Base-by-base conservation (phyloP, 2,329 filamentous ascomycete species). In the Colletotrichum limetticola region DNA sequence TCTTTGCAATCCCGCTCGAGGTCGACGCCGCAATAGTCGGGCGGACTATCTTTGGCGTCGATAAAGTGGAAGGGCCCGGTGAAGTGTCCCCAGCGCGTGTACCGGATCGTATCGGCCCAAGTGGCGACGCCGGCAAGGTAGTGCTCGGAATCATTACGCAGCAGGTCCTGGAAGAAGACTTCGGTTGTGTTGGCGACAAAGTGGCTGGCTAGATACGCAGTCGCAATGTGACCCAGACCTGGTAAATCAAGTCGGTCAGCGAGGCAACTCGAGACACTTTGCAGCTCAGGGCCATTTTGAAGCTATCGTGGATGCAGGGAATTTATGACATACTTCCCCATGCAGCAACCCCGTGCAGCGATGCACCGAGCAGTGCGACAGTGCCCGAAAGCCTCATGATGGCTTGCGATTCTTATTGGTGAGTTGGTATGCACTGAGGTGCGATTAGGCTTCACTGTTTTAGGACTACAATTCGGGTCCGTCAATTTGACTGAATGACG, bases 41-140 rank as follows among this genome's bases (percentile, higher is more conserved):
- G 91, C 68, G 91, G 91, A 76, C 82, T 80, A 81, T 93, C 91
- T 77, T 91, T 87, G 72, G 91, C 91, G 79, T 93, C 91, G 81
- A 93, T 93, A 83, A 90, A 93, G 85, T 93, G 91, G 80, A 91
- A 92, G 42, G 86, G 87, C 75, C 86, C 88, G 9, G 88, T 90
- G 80, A 90, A 93, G 49, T 85, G 85, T 16, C 90, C 91, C 83
- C 89, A 91, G 79, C 87, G 86, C 8, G 89, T 91, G 82, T 93
- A 92, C 28, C 91, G 86, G 79, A 91, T 86, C 52, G 86, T 90
- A 82, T 93, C 91, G 35, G 91, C 91, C 91, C 91, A 93, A 11
- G 90, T 90, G 3, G 91, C 91, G 3, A 92, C 87, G 69, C 86
- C 86, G 60, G 91, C 90, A 30, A 93, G 85, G 78, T 92, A 92